phyloP scores from a whole-genome alignment of 306 rosid genomes.

The Cicer chorassanicum region DNA sequence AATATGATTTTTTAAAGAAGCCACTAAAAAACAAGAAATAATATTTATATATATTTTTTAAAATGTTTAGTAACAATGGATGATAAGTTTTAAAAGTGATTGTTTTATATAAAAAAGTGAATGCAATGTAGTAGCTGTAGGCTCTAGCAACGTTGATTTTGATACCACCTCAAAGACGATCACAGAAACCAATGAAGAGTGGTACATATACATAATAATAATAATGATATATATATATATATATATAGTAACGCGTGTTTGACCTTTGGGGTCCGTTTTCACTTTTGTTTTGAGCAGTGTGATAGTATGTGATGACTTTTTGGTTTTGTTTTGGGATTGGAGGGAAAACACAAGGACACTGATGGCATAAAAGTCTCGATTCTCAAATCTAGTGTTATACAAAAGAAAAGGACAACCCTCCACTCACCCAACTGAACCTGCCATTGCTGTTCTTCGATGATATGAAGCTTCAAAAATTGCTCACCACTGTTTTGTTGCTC shows the following conservation, averaged over 20 bases:
- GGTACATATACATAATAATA: not conserved
- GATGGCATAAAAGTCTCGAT: conserved; percentile 14
- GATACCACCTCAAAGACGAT: too few relatives aligned
- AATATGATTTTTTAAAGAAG: too few relatives aligned
- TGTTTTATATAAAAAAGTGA: too few relatives aligned
- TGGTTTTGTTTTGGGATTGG: conserved; percentile 3
- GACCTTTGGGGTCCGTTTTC: conserved; percentile 38
- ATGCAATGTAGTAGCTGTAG: too few relatives aligned
- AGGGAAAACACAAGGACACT: conserved; percentile 23
- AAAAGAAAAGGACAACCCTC: not conserved
- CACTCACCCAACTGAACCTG: not conserved
- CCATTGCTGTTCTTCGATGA: not conserved
- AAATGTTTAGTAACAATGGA: too few relatives aligned
- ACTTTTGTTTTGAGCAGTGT: conserved; percentile 26
- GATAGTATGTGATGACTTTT: conserved; percentile 27
- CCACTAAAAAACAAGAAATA: too few relatives aligned
- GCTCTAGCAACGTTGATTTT: too few relatives aligned
- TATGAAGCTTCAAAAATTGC: conserved; percentile 31
- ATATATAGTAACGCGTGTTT: conserved; percentile 35
- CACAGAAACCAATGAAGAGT: too few relatives aligned
- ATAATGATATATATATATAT: not conserved
- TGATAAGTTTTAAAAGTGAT: too few relatives aligned
- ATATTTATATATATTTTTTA: too few relatives aligned
- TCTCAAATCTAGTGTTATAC: conserved; percentile 10
- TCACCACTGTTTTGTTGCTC: conserved; percentile 13